A percentile compares a stretch with the other conserved stretches of the same genome.
Evolutionary conservation across 192 early-diverging fungal genomes (phyloP).

Genomic region (Linnemannia schmuckeri): DNA sequence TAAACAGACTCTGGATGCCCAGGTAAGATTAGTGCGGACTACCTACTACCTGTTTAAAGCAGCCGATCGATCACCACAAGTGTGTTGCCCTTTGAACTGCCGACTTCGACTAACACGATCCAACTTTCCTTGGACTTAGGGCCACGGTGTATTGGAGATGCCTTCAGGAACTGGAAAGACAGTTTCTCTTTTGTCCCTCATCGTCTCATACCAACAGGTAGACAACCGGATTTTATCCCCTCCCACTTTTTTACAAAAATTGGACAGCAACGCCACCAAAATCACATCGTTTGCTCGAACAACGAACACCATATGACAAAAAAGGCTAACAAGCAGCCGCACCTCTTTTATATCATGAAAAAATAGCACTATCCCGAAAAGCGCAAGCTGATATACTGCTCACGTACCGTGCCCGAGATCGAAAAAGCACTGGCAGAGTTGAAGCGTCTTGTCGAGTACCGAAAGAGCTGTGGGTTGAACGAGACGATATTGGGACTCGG

Average conservation of each 20-base stretch:
- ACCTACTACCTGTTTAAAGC: too few relatives aligned
- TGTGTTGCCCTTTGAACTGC: too few relatives aligned
- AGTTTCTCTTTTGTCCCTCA: conserved; percentile 93
- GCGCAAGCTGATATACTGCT: conserved; percentile 99
- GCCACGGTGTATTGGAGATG: conserved; percentile 98
- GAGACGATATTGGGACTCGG: conserved; percentile 94
- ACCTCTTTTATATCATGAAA: not conserved
- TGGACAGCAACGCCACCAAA: conserved; percentile 44
- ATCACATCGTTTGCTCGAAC: not conserved
- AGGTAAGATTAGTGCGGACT: conserved; percentile 60
- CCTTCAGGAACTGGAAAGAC: conserved; percentile 99
- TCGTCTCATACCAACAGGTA: conserved; percentile 95
- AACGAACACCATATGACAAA: not conserved
- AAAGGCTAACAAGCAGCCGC: not conserved
- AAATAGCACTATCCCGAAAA: conserved; percentile 85
- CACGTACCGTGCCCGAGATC: conserved; percentile 99
- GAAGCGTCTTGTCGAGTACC: conserved; percentile 90
- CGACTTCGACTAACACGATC: not conserved
- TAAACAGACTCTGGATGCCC: conserved; percentile 91
- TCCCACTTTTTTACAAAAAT: not conserved
- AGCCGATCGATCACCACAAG: too few relatives aligned
- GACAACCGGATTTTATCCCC: not conserved
- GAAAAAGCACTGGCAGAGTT: conserved; percentile 99
- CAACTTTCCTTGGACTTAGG: conserved; percentile 60
- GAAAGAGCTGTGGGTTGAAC: conserved; percentile 73